Conservation (phyloP, 176 grass and related monocot species). For the Otatea glauca region DNA sequence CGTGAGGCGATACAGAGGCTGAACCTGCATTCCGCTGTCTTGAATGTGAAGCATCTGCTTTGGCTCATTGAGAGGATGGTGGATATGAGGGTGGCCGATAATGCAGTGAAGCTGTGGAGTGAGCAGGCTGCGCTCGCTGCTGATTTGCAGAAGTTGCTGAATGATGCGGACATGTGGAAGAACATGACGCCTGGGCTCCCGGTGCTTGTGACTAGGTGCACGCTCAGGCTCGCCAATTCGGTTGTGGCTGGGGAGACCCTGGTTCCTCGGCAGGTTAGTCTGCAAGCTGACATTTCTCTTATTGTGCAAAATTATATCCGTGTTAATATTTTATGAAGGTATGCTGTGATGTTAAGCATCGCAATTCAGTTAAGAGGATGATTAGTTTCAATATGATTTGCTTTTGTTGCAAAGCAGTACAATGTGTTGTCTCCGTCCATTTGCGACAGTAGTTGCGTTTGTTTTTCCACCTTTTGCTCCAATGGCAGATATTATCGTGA, state of each 20-base stretch:
- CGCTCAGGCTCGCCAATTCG: slow-evolving; percentile 66
- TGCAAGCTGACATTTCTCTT: slow-evolving; percentile 5
- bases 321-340: neutral
- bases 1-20: slow-evolving; percentile 83
- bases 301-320: neutral
- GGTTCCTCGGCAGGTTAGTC: slow-evolving; percentile 76
- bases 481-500: neutral
- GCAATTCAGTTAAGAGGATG: neutral
- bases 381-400: neutral
- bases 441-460: neutral
- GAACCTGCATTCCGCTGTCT: slow-evolving; percentile 68
- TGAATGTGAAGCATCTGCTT: slow-evolving; percentile 70
- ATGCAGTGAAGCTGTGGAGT: slow-evolving; percentile 68
- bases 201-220: slow-evolving; percentile 65
- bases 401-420: slow-evolving; percentile 5
- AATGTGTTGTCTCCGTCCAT: neutral
- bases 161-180: slow-evolving; percentile 82
- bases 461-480: neutral
- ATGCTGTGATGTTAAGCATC: neutral
- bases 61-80: slow-evolving; percentile 96
- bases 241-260: slow-evolving; percentile 68
- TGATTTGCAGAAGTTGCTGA: slow-evolving; percentile 77
- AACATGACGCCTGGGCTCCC: slow-evolving; percentile 88
- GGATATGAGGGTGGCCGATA: slow-evolving; percentile 68
- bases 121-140: slow-evolving; percentile 67